Evolutionary conservation across 371 early-diverging fungal species (phyloP).

Genomic region (Mucor indicus): DNA sequence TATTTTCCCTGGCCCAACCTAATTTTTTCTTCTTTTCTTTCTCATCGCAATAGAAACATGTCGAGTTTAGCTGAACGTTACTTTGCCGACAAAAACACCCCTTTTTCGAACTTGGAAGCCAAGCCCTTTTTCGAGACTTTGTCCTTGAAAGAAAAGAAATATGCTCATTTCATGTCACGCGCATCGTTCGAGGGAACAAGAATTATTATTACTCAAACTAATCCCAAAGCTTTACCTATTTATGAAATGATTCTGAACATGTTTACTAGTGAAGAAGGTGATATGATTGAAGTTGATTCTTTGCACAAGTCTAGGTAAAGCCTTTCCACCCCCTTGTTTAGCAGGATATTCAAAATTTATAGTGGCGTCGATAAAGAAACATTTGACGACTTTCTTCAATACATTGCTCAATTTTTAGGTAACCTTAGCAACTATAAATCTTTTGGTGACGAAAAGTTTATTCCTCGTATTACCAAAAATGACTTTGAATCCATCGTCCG

Average conservation of each 20-base stretch:
- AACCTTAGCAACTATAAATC: conserved; percentile 60
- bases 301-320: conserved; percentile 29
- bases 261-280: conserved; percentile 22
- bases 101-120: conserved; percentile 50
- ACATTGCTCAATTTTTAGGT: conserved; percentile 48
- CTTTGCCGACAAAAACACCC: conserved; percentile 47
- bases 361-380: conserved; percentile 45
- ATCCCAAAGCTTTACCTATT: conserved; percentile 37
- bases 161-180: conserved; percentile 61
- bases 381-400: conserved; percentile 57
- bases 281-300: conserved; percentile 21
- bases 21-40: neutral
- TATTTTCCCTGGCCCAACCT: no score
- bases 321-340: no score
- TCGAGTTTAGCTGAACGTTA: conserved; percentile 26
- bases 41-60: neutral
- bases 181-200: conserved; percentile 60
- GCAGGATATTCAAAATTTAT: neutral
- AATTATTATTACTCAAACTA: conserved; percentile 43
- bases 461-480: conserved; percentile 44
- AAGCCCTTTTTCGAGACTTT: conserved; percentile 55
- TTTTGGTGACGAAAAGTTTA: conserved; percentile 66
- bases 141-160: conserved; percentile 45
- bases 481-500: conserved; percentile 41
- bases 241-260: conserved; percentile 34